Evolutionary conservation across 305 asterid species (phyloP), one percentile per base, ranked within the genome.

Genomic region (Fraxinus paxiana): DNA sequence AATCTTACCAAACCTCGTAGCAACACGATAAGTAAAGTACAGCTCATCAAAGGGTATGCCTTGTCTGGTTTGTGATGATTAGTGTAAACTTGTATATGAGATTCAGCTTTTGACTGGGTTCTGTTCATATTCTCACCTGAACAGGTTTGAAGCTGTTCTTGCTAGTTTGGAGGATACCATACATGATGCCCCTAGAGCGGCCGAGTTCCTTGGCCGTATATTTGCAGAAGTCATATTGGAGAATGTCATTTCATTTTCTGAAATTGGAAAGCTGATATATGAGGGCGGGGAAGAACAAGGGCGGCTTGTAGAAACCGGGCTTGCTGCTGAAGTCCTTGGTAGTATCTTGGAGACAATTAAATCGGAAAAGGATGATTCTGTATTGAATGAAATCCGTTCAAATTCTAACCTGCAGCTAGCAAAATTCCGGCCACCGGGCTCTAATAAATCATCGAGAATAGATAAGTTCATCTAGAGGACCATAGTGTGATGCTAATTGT

Each of bases 281-380:
- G 84, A 85, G 76, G 91, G 91, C 15, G 90, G 90, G 79, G 91
- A 88, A 75, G 90, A 87, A 85, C 65, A 73, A 80, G 90, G 91
- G 38, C 78, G 81, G 15, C 84, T 88, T 6, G 83, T 88, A 33
- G 83, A 87, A 79, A 85, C 81, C 3, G 90, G 91, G n/a, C 90
- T 88, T 71, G 91, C 85, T 8, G 90, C 83, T 2, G 90, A 87
- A 51, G 87, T 88, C 78, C 79, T 88, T 51, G 91, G 87, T 51
- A 85, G 77, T 34, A 76, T 84, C 0, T 84, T 88, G 79, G 91
- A 87, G 84, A 84, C 61, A 35, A 88, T 87, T 67, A 77, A 81
- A 76, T 22, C 86, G 0, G 88, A 85, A 38, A 81, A 77, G 59
- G 88, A 90, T 8, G 83, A 83, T 73, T 80, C 88, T 46, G 81